These are phyloP conservation scores for Aquilaria agallochum DNA, from an alignment of 441 rosid genomes.

Conservation along the genomic window DNA sequence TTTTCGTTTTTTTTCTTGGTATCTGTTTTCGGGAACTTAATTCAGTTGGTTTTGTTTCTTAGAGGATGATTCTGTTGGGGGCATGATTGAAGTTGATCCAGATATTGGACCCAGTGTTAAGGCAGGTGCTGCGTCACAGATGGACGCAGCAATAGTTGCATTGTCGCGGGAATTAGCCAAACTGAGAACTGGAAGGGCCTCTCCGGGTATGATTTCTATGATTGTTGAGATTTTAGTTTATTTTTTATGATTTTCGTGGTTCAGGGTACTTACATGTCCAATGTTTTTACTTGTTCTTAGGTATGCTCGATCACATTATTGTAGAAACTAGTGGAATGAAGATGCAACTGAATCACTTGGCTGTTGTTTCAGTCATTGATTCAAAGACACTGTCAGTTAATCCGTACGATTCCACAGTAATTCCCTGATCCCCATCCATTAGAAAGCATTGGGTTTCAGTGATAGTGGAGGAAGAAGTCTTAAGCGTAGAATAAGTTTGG, in stretches of 20 bases:
- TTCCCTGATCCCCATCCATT: slow-evolving; percentile 5
- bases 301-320: slow-evolving; percentile 92
- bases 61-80: slow-evolving; percentile 65
- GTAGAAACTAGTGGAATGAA: slow-evolving; percentile 75
- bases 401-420: slow-evolving; percentile 73
- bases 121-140: slow-evolving; percentile 58
- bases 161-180: slow-evolving; percentile 72
- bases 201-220: slow-evolving; percentile 44
- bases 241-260: slow-evolving; percentile 5
- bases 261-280: neutral
- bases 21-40: neutral
- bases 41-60: slow-evolving; percentile 7
- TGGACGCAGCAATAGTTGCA: slow-evolving; percentile 88
- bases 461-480: no score
- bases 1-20: neutral
- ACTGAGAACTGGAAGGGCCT: slow-evolving; percentile 85
- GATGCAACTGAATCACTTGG: slow-evolving; percentile 76
- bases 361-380: slow-evolving; percentile 80
- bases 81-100: slow-evolving; percentile 36
- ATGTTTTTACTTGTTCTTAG: slow-evolving; percentile 28
- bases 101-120: slow-evolving; percentile 75
- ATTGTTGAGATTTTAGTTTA: neutral
- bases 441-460: neutral
- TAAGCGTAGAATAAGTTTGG: no score
- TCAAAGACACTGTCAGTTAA: slow-evolving; percentile 60